Percentiles rank a stretch among this genome's conserved stretches.
These are phyloP conservation scores for Balamuthia mandrillaris DNA, from an alignment of 208 protist genomes.

Conservation along the genomic window DNA sequence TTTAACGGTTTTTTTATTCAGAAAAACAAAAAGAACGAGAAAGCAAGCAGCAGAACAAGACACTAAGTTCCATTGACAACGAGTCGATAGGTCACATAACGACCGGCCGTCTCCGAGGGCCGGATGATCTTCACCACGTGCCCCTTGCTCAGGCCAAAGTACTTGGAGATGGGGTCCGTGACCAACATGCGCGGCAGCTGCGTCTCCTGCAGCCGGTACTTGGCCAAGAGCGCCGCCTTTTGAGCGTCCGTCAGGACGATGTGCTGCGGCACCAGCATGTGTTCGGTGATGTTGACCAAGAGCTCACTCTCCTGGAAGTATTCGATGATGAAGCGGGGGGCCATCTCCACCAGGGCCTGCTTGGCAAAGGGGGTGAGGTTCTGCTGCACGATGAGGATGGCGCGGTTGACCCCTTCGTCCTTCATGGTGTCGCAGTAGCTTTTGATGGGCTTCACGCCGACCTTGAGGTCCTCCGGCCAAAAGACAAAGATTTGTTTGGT, in stretches of 20 bases:
- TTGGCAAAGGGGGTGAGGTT: conserved; percentile 1
- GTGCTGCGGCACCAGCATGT: conserved; percentile 94
- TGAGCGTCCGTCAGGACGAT: conserved; percentile 80
- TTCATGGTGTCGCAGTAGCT: conserved; percentile 31
- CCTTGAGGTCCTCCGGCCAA: conserved; percentile 18
- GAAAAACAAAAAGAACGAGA: too few species aligned
- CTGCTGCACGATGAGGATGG: conserved; percentile 35
- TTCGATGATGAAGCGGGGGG: conserved; percentile 74
- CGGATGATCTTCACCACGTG: conserved; percentile 94
- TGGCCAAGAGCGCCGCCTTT: conserved; percentile 81
- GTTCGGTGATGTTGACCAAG: conserved; percentile 94
- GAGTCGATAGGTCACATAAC: conserved; percentile 98
- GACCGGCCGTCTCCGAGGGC: conserved; percentile 90
- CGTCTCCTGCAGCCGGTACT: conserved; percentile 85
- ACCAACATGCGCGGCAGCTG: conserved; percentile 92
- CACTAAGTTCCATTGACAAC: too few species aligned
- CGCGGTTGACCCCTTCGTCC: background rate
- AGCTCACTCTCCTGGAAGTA: conserved; percentile 91
- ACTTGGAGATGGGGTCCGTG: conserved; percentile 91
- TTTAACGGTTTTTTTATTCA: too few species aligned
- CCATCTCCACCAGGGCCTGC: background rate
- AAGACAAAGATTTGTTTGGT: conserved; percentile 32
- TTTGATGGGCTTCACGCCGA: background rate
- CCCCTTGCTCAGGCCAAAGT: conserved; percentile 87
- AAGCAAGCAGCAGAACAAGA: too few species aligned